A percentile compares a stretch with the other conserved stretches of the same genome.
Evolutionary conservation across 1,284 basidiomycete species (phyloP).

Genomic region (Agaricales sp.): DNA sequence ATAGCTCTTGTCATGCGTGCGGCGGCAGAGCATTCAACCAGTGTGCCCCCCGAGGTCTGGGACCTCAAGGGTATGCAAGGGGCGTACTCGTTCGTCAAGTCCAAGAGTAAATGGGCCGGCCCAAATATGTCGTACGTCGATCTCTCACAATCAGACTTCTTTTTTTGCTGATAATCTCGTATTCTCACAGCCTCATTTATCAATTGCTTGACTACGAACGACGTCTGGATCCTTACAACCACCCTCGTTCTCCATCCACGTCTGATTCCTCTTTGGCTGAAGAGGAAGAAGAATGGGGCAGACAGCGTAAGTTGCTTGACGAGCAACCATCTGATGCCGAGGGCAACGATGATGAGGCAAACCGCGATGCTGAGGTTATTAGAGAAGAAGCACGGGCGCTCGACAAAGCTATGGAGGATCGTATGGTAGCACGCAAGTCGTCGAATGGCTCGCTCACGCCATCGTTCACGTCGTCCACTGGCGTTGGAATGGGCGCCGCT

Average conservation of each 20-base stretch:
- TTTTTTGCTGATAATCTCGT: constrained; percentile 7
- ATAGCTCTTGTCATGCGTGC: constrained; percentile 96
- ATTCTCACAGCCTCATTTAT: constrained; percentile 73
- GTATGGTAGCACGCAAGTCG: constrained; percentile 59
- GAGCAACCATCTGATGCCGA: constrained; percentile 38
- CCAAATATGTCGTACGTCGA: constrained; percentile 90
- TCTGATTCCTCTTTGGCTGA: constrained; percentile 42
- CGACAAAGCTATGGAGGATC: constrained; percentile 77
- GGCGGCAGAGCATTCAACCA: constrained; percentile 61
- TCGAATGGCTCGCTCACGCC: constrained; percentile 58
- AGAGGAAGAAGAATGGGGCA: constrained; percentile 79
- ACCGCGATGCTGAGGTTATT: constrained; percentile 27
- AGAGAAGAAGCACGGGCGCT: constrained; percentile 67
- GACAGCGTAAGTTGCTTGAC: constrained; percentile 57
- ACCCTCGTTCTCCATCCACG: constrained; percentile 42
- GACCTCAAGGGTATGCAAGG: constrained; percentile 85
- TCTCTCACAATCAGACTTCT: constrained; percentile 6
- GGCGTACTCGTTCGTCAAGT: constrained; percentile 86
- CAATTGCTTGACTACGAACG: constrained; percentile 93
- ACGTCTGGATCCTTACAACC: constrained; percentile 44
- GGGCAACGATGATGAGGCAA: constrained; percentile 42
- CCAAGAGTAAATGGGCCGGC: constrained; percentile 80
- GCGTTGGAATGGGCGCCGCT: constrained; percentile 50
- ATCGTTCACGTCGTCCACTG: constrained; percentile 15
- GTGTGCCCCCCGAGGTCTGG: constrained; percentile 65